phyloP scores from a whole-genome alignment of 768 basidiomycete species.

The Macrolepiota albuminosa region DNA sequence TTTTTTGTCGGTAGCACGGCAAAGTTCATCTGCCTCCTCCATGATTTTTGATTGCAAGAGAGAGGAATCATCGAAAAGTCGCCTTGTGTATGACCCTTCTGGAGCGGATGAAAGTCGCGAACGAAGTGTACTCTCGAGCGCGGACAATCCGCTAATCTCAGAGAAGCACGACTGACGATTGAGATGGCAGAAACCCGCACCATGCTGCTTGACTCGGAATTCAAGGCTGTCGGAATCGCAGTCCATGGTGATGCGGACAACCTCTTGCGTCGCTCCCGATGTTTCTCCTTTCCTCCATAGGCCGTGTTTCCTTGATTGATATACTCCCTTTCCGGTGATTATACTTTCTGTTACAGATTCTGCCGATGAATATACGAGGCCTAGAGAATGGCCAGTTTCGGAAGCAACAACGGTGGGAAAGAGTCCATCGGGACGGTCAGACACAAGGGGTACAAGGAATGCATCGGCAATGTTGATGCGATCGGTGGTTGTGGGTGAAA shows the following conservation, averaged over 20 bases:
- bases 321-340: slow-evolving; percentile 84
- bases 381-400: slow-evolving; percentile 72
- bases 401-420: slow-evolving; percentile 91
- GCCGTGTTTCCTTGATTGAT: slow-evolving; percentile 94
- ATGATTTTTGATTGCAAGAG: slow-evolving; percentile 92
- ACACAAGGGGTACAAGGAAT: slow-evolving; percentile 76
- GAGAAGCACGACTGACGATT: slow-evolving; percentile 87
- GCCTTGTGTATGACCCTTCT: slow-evolving; percentile 86
- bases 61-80: slow-evolving; percentile 76
- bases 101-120: slow-evolving; percentile 74
- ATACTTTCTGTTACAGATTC: slow-evolving; percentile 87
- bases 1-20: slow-evolving; percentile 67
- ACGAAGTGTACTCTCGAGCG: slow-evolving; percentile 74
- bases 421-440: slow-evolving; percentile 88
- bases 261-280: slow-evolving; percentile 87
- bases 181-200: slow-evolving; percentile 92
- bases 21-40: slow-evolving; percentile 99
- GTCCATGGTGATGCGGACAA: slow-evolving; percentile 78
- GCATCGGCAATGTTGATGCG: slow-evolving; percentile 77
- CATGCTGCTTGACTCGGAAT: slow-evolving; percentile 86
- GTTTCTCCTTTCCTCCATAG: slow-evolving; percentile 98
- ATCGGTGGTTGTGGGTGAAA: slow-evolving; percentile 43
- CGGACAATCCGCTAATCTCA: slow-evolving; percentile 68
- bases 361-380: slow-evolving; percentile 91
- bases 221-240: slow-evolving; percentile 93